phyloP scores from a whole-genome alignment of 805 yeast genomes.

The Yamadazyma insecticola region DNA sequence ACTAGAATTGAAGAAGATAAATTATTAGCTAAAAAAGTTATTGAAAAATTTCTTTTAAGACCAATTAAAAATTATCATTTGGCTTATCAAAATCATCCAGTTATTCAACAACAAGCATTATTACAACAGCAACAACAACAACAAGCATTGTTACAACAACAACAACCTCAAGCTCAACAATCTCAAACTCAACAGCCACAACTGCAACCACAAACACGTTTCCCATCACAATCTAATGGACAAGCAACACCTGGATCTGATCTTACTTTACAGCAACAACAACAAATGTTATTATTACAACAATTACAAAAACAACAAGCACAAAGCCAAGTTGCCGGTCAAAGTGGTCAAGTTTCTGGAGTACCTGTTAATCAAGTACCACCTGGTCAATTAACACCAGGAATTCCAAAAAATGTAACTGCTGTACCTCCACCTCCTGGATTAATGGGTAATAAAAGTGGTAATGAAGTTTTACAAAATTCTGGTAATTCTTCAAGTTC shows the following conservation, averaged over 20 bases:
- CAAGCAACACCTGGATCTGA: too few relatives aligned
- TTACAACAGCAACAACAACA: constrained; percentile 31
- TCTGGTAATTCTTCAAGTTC: constrained; percentile 56
- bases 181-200: constrained; percentile 20
- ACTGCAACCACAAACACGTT: constrained; percentile 3
- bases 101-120: constrained; percentile 30
- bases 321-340: not conserved
- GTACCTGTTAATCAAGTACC: constrained; percentile 18
- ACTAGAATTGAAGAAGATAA: constrained; percentile 25
- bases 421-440: constrained; percentile 13
- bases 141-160: constrained; percentile 29
- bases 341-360: constrained; percentile 1
- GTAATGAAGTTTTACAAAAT: too few relatives aligned
- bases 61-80: constrained; percentile 43
- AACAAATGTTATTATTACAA: constrained; percentile 9
- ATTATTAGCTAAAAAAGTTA: constrained; percentile 33
- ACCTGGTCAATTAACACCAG: constrained; percentile 7
- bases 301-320: constrained; percentile 8
- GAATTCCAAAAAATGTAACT: constrained; percentile 4
- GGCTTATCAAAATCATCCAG: constrained; percentile 41
- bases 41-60: constrained; percentile 35
- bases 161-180: constrained; percentile 23
- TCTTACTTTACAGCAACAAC: too few relatives aligned
- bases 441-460: too few relatives aligned
- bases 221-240: constrained; percentile 5